Percentiles rank a stretch among this genome's conserved stretches.
These are phyloP conservation scores for Emergomyces pasteurianus DNA, from an alignment of 2,329 filamentous ascomycete genomes.

Conservation along the genomic window DNA sequence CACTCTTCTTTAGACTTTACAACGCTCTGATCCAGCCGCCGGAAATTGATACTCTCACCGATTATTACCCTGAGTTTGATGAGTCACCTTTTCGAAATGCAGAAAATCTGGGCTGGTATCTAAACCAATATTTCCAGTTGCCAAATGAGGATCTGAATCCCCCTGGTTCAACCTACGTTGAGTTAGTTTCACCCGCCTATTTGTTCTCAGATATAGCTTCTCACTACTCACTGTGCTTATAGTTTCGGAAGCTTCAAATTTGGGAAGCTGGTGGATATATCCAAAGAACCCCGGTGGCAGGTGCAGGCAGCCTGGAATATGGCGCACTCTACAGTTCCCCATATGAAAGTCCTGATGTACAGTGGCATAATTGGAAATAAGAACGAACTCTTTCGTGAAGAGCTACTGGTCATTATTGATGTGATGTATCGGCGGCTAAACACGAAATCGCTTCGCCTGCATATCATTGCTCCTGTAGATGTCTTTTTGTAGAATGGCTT, in stretches of 20 bases:
- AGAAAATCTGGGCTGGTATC: slow-evolving; percentile 1
- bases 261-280: slow-evolving; percentile 2
- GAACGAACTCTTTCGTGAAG: slow-evolving; percentile 6
- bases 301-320: background rate
- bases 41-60: slow-evolving; percentile 2
- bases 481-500: background rate
- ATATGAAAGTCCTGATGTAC: slow-evolving; percentile 8
- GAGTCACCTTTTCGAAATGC: slow-evolving; percentile 1
- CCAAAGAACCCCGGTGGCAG: background rate
- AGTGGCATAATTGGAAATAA: slow-evolving; percentile 5
- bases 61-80: slow-evolving; percentile 2
- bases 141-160: background rate
- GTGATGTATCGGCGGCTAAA: slow-evolving; percentile 5
- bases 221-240: background rate
- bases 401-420: slow-evolving; percentile 7
- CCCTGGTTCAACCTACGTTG: slow-evolving; percentile 15
- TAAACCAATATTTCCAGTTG: slow-evolving; percentile 3
- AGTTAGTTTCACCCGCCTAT: background rate
- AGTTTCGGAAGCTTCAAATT: slow-evolving; percentile 5
- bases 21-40: background rate
- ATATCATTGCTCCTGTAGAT: slow-evolving; percentile 8
- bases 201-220: slow-evolving; percentile 1
- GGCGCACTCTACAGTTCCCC: slow-evolving; percentile 2
- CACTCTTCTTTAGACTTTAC: slow-evolving; percentile 3
- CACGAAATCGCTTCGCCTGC: slow-evolving; percentile 3